Percentiles rank a stretch among this genome's conserved stretches.
Evolutionary conservation across 1,284 basidiomycete species (phyloP).

Genomic region (Porodaedalea pini): DNA sequence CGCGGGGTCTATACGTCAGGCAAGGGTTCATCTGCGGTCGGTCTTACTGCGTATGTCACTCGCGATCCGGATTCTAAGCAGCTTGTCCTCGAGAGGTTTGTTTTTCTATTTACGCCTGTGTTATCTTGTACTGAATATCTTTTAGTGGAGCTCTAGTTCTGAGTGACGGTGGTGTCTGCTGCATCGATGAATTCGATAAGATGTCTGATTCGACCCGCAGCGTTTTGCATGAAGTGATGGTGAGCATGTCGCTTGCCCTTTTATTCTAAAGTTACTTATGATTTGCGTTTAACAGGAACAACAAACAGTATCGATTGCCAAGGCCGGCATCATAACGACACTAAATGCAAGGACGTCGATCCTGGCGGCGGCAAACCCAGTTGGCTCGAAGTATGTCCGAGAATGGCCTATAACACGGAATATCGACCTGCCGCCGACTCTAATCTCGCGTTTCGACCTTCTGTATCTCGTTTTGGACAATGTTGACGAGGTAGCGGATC

Average conservation of each 20-base stretch:
- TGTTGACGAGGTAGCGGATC: conserved; percentile 86
- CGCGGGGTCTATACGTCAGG: conserved; percentile 96
- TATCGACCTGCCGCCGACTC: conserved; percentile 93
- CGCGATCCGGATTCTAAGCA: conserved; percentile 98
- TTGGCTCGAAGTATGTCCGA: conserved; percentile 85
- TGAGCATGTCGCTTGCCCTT: conserved; percentile 36
- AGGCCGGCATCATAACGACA: conserved; percentile 98
- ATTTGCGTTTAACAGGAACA: conserved; percentile 67
- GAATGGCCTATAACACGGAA: conserved; percentile 30
- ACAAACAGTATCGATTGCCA: conserved; percentile 99
- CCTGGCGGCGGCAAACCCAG: conserved; percentile 94
- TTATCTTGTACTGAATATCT: background rate
- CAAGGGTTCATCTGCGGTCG: conserved; percentile 97
- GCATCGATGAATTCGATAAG: conserved; percentile 99
- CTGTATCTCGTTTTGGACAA: conserved; percentile 97
- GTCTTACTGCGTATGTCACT: conserved; percentile 97
- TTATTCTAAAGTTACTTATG: background rate
- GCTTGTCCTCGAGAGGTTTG: conserved; percentile 89
- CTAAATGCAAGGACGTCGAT: conserved; percentile 97
- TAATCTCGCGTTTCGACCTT: conserved; percentile 97
- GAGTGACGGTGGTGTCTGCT: conserved; percentile 97
- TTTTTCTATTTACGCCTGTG: background rate
- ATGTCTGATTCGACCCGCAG: conserved; percentile 97
- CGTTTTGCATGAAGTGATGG: conserved; percentile 99
- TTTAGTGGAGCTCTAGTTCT: conserved; percentile 90